Percentiles rank a stretch among this genome's conserved stretches.
These are phyloP conservation scores for Anaeramoeba flamelloides DNA, from an alignment of 78 protist species.

Conservation along the genomic window DNA sequence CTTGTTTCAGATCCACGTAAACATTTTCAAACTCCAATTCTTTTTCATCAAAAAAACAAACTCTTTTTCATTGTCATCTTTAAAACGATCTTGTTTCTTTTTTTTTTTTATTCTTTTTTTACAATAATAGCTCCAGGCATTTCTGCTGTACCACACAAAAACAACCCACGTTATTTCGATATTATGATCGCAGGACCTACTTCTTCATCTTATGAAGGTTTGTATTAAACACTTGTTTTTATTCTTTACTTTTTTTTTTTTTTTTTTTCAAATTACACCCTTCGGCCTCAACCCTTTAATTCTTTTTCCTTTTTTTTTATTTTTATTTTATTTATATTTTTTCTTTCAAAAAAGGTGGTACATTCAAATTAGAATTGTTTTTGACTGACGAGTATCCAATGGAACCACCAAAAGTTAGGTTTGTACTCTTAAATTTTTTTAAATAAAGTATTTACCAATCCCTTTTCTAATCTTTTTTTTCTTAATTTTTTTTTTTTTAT, in stretches of 20 bases:
- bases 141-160: background rate
- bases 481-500: background rate
- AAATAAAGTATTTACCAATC: background rate
- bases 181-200: background rate
- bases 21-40: too few relatives aligned
- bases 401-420: constrained; percentile 78
- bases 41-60: too few relatives aligned
- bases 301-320: background rate
- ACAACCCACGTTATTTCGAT: background rate
- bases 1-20: too few relatives aligned
- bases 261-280: background rate
- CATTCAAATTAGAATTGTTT: constrained; percentile 75
- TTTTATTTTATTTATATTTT: background rate
- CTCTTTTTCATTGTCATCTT: too few relatives aligned
- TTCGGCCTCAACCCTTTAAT: background rate
- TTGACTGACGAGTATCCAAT: constrained; percentile 89
- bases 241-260: background rate
- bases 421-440: constrained; percentile 19
- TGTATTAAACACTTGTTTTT: too few relatives aligned
- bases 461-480: background rate
- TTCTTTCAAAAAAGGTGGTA: constrained; percentile 36
- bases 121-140: background rate
- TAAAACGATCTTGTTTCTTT: background rate
- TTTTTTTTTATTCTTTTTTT: background rate
- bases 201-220: background rate